Evolutionary conservation across 768 basidiomycete genomes (phyloP), one percentile per base, ranked within the genome.

Genomic region (Exidia glandulosa): DNA sequence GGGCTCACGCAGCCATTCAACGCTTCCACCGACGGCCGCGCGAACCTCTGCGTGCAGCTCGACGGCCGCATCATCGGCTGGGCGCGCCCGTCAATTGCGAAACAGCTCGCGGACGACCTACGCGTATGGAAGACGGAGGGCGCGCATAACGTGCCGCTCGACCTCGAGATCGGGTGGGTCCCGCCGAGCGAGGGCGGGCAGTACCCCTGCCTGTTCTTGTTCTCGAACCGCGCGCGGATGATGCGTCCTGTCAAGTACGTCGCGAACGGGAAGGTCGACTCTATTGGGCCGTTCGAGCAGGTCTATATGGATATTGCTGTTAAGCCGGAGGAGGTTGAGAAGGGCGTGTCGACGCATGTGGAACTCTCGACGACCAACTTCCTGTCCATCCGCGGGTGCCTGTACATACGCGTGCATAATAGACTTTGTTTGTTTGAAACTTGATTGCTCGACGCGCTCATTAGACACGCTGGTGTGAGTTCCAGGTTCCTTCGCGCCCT

Each of bases 271-370:
- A 79, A 80, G 63, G 80, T 89, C 63, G 96, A 99, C 70, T 89
- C 90, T 70, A 80, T 98, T 59, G 96, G 96, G 2, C 81, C 95
- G 7, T 99, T 99, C 66, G 96, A 99, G 72, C 96, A 99, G 74
- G 96, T 97, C 4, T 99, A 98, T 70, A 93, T 98, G 92, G 91
- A 99, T 69, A 90, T 99, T 69, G 95, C 96, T 2, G 87, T 90
- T 66, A 90, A 83, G 58, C 86, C 86, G 3, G 86, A 87, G 65
- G 96, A 96, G 72, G 86, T 97, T 60, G 82, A 85, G 59, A 71
- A 75, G 59, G 84, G 79, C 16, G 77, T 89, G 6, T 88, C 92
- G 23, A 89, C 90, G 1, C 96, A 99, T 72, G 87, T 96, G 45
- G 96, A 99, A 74, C 87, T 92, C 67, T 80, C 89, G 41, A 91